Percentiles rank a stretch among this genome's conserved stretches.
Evolutionary conservation across 495 filamentous ascomycete genomes (phyloP).

Genomic region (Chaetomium fimeti): DNA sequence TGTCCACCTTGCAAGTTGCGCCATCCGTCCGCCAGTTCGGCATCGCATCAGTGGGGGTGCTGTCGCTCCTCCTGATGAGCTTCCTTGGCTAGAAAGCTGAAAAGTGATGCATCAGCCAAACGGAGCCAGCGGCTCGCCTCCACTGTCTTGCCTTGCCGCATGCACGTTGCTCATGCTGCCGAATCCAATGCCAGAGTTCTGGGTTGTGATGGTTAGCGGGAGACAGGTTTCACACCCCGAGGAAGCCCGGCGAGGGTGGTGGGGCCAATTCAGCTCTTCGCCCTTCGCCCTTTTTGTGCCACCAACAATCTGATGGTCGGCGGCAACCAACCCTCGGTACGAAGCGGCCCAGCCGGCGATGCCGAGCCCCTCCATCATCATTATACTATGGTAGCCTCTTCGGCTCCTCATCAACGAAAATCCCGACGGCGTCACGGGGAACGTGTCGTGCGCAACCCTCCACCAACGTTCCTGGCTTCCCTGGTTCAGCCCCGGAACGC

Average conservation of each 20-base stretch:
- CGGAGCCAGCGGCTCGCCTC: neutral
- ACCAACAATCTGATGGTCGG: neutral
- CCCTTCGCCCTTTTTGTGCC: neutral
- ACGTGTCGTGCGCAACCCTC: neutral
- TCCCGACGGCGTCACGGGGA: neutral
- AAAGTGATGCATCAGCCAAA: neutral
- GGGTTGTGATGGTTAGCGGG: neutral
- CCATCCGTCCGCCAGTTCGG: slow-evolving; percentile 1
- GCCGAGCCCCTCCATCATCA: neutral
- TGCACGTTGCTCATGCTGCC: neutral
- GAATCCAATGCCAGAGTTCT: neutral
- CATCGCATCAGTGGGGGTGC: neutral
- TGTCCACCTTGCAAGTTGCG: neutral
- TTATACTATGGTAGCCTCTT: too few relatives aligned
- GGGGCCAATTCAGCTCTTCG: neutral
- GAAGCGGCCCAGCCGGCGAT: neutral
- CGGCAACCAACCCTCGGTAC: neutral
- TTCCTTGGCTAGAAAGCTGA: neutral
- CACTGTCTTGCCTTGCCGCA: slow-evolving; percentile 4
- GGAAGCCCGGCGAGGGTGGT: too few relatives aligned
- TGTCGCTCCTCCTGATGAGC: neutral
- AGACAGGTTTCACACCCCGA: too few relatives aligned
- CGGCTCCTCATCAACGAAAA: neutral
- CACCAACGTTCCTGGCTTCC: too few relatives aligned
- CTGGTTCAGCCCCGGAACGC: neutral